Evolutionary conservation across 768 basidiomycete genomes (phyloP).

Genomic region (Lentinula detonsa): DNA sequence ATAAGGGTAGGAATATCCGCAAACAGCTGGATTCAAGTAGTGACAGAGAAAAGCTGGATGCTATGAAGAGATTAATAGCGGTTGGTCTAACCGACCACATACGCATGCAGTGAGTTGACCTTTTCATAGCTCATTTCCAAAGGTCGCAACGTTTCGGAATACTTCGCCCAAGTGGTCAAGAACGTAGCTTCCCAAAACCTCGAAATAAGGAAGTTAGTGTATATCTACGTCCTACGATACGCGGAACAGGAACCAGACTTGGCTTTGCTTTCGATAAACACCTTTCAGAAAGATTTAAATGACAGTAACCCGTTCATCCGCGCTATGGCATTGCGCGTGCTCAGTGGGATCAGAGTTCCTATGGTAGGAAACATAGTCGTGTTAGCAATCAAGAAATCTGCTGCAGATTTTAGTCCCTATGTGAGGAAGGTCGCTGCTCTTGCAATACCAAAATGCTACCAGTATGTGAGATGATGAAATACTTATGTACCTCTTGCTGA

Average conservation of each 20-base stretch:
- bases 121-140: slow-evolving; percentile 81
- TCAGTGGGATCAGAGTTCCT: slow-evolving; percentile 87
- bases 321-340: slow-evolving; percentile 91
- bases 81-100: slow-evolving; percentile 41
- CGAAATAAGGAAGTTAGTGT: slow-evolving; percentile 94
- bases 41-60: slow-evolving; percentile 89
- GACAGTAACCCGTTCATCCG: slow-evolving; percentile 92
- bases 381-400: slow-evolving; percentile 88
- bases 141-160: slow-evolving; percentile 83
- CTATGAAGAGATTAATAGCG: slow-evolving; percentile 91
- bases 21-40: slow-evolving; percentile 84
- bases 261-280: slow-evolving; percentile 93
- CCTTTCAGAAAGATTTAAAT: slow-evolving; percentile 93
- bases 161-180: slow-evolving; percentile 96
- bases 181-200: slow-evolving; percentile 91
- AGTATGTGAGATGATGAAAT: slow-evolving; percentile 27
- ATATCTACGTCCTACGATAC: slow-evolving; percentile 94
- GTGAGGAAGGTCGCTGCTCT: slow-evolving; percentile 91
- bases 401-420: slow-evolving; percentile 88
- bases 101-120: neutral
- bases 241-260: slow-evolving; percentile 93
- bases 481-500: neutral
- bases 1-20: slow-evolving; percentile 76
- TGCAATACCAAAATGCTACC: slow-evolving; percentile 81
- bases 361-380: slow-evolving; percentile 84